Evolutionary conservation across 2,329 filamentous ascomycete genomes (phyloP), one percentile per base, ranked within the genome.

Genomic region (Monosporascus sp.): DNA sequence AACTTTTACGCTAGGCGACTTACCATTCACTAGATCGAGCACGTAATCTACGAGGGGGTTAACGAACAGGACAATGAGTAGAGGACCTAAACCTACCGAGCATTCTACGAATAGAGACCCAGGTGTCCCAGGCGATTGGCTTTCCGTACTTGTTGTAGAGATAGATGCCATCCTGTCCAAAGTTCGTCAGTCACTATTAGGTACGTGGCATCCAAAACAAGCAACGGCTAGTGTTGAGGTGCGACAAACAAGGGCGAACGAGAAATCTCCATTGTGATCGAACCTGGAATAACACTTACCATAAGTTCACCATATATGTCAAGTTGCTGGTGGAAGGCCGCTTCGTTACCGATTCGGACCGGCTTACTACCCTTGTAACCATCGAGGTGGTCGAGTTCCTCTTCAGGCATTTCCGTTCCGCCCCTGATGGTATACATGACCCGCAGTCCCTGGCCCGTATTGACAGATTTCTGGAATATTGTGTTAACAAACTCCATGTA

Each of bases 381-480:
- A 45, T 89, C 84, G 2, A 92, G 76, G 60, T 92, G 88, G 52
- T 75, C 68, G 6, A 90, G 76, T 57, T 88, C 86, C 37, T 77
- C 63, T 68, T 90, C 88, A 0, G 87, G 86, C 38, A 91, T 88
- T 39, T 90, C 83, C 1, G 86, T 90, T 45, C 83, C 84, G 47
- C 88, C 88, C 24, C 82, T 78, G 58, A 92, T 90, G 41, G 85
- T 89, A 65, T 91, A 90, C 88, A 92, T 91, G 64, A 92, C 89
- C 14, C 88, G 88, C 37, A 92, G 70, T 0, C 80, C 83, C 31
- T 83, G 81, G 48, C 85, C 80, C 1, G 77, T 65, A 7, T 73
- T 73, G n/a, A 82, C 77, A 1, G 84, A 84, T 55, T 82, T 77
- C 35, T 81, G 74, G 55, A 91, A 83, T 9, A 87, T 80, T 58